A percentile compares a stretch with the other conserved stretches of the same genome.
Conservation (phyloP, 2,329 filamentous ascomycete genomes). For the Penicillium brasilianum region DNA sequence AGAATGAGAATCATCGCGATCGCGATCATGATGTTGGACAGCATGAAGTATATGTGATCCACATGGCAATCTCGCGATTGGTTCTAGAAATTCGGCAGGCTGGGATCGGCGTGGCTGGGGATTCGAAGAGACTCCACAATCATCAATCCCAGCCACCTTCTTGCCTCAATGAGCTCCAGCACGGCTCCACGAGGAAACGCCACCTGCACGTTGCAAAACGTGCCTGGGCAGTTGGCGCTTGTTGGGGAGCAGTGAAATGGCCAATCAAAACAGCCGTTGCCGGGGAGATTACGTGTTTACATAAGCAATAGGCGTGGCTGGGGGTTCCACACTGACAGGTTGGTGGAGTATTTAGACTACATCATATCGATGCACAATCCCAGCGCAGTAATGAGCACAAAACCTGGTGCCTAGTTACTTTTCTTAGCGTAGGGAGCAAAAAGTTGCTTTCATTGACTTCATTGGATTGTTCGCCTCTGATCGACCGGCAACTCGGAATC, state of each 20-base stretch:
- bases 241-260: neutral
- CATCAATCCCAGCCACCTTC: constrained; percentile 15
- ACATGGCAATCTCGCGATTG: constrained; percentile 20
- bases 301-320: constrained; percentile 29
- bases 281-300: neutral
- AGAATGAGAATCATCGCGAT: constrained; percentile 13
- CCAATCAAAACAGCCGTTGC: constrained; percentile 1
- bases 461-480: constrained; percentile 9
- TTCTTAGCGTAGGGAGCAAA: constrained; percentile 23
- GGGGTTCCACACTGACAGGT: constrained; percentile 14
- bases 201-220: constrained; percentile 15
- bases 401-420: constrained; percentile 30
- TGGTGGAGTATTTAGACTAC: neutral
- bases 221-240: neutral
- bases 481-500: neutral
- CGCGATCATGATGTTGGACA: constrained; percentile 12
- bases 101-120: constrained; percentile 34
- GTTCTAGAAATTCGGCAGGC: constrained; percentile 27
- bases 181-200: constrained; percentile 20
- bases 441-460: constrained; percentile 2
- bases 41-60: constrained; percentile 18
- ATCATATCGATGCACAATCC: neutral
- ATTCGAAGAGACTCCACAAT: neutral
- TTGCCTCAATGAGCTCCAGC: neutral
- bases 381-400: neutral